phyloP scores from a whole-genome alignment of 2,329 filamentous ascomycete species.

The Daldinia eschscholtzii region DNA sequence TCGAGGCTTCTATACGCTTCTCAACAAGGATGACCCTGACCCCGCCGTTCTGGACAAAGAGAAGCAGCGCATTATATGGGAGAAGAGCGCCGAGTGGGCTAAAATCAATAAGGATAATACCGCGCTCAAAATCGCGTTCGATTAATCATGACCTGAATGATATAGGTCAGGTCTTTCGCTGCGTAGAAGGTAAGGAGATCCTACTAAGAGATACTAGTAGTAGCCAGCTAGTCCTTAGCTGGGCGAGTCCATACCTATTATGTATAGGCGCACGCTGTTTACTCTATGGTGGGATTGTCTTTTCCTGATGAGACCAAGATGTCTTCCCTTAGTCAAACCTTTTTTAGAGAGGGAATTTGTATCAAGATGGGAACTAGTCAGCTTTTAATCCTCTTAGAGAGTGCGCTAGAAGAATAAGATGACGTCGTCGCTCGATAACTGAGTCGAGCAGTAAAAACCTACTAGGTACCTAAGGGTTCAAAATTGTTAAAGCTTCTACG shows the following conservation, averaged over 20 bases:
- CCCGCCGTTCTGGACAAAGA: constrained; percentile 50
- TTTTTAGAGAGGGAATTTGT: too few relatives aligned
- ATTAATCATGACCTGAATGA: constrained; percentile 16
- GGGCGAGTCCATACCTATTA: background rate
- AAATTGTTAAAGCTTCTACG: too few relatives aligned
- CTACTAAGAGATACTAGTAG: background rate
- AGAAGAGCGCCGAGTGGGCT: constrained; percentile 53
- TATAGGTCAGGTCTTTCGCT: background rate
- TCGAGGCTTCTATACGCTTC: constrained; percentile 53
- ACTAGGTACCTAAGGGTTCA: too few relatives aligned
- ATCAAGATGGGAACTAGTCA: too few relatives aligned
- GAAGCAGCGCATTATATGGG: constrained; percentile 53
- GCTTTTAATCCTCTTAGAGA: too few relatives aligned
- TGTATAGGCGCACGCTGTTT: too few relatives aligned
- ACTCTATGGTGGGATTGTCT: too few relatives aligned
- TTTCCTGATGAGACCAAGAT: background rate
- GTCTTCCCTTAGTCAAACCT: too few relatives aligned
- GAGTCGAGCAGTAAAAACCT: too few relatives aligned
- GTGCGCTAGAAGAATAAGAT: background rate
- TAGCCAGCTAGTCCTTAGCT: background rate
- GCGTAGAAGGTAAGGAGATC: background rate
- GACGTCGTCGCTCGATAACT: background rate
- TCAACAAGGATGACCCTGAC: constrained; percentile 50
- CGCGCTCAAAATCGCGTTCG: constrained; percentile 23
- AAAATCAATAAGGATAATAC: constrained; percentile 34